Conservation (phyloP, 2,329 filamentous ascomycete genomes). For the Samsoniella hepiali region DNA sequence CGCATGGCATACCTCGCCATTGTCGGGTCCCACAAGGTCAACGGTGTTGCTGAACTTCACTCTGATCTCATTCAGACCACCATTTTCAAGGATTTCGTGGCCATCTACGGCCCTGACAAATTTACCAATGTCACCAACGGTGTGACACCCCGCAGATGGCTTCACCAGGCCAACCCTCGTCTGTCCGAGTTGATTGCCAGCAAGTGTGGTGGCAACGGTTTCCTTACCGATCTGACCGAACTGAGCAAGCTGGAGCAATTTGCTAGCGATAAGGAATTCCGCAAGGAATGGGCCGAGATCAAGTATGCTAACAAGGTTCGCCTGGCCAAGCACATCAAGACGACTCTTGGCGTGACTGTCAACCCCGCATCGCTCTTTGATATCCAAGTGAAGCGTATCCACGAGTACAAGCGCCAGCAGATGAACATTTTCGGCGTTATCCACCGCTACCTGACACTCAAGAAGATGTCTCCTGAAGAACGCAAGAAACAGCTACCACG, state of each 20-base stretch:
- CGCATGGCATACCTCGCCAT: constrained; percentile 95
- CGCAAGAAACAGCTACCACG: constrained; percentile 82
- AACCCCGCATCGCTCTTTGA: constrained; percentile 90
- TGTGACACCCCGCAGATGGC: constrained; percentile 91
- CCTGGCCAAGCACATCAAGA: constrained; percentile 87
- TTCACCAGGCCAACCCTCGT: constrained; percentile 94
- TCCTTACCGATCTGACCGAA: constrained; percentile 84
- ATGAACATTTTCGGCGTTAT: constrained; percentile 99
- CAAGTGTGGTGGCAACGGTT: constrained; percentile 78
- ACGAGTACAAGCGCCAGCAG: constrained; percentile 99
- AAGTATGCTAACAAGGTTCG: constrained; percentile 95
- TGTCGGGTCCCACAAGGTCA: constrained; percentile 98
- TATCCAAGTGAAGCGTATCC: constrained; percentile 97
- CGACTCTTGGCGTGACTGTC: constrained; percentile 73
- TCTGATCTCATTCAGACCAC: constrained; percentile 97
- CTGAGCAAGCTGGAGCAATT: constrained; percentile 83
- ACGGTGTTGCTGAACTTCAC: constrained; percentile 95
- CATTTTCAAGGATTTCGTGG: constrained; percentile 99
- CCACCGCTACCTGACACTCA: constrained; percentile 86
- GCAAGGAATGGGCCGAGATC: constrained; percentile 93
- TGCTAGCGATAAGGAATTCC: constrained; percentile 83
- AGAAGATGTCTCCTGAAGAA: constrained; percentile 77
- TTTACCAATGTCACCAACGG: constrained; percentile 99
- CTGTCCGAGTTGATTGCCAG: constrained; percentile 88
- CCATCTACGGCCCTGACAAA: constrained; percentile 92